Percentiles rank a stretch among this genome's conserved stretches.
phyloP scores from a whole-genome alignment of 225 moss, liverwort and hornwort species.

The Bryoerythrophyllum caledonicum region DNA sequence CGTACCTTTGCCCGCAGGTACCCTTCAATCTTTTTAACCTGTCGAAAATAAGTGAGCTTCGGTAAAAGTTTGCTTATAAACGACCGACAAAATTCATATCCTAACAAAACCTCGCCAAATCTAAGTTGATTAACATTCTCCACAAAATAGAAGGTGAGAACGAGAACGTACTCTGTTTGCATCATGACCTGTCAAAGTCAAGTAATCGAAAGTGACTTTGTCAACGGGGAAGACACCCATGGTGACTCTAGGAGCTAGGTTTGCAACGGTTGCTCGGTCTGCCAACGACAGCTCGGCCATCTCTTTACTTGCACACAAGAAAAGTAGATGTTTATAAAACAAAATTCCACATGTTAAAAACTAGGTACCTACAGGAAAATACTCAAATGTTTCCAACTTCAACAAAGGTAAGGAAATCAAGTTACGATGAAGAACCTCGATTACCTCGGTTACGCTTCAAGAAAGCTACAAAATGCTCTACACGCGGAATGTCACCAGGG shows the following conservation, averaged over 20 bases:
- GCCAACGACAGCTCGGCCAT: slow-evolving; percentile 82
- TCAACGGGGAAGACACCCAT: slow-evolving; percentile 99
- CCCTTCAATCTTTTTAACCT: slow-evolving; percentile 80
- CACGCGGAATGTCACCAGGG: no score
- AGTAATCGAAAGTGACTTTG: slow-evolving; percentile 79
- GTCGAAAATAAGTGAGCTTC: neutral
- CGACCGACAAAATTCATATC: neutral
- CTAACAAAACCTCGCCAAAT: slow-evolving; percentile 7
- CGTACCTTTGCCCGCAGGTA: slow-evolving; percentile 83
- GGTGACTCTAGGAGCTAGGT: slow-evolving; percentile 93
- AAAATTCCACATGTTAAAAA: no score
- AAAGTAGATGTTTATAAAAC: neutral
- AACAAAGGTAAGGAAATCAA: no score
- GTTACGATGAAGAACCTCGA: no score
- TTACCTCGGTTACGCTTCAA: no score
- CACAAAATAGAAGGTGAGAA: slow-evolving; percentile 5
- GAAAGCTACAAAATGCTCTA: no score
- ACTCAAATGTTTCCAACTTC: no score
- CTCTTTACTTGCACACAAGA: slow-evolving; percentile 61
- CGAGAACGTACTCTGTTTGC: slow-evolving; percentile 58
- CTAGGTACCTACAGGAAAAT: no score
- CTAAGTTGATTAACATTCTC: neutral
- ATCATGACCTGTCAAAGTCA: slow-evolving; percentile 88
- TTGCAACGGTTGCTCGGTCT: slow-evolving; percentile 94
- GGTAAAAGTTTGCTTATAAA: neutral